A percentile compares a stretch with the other conserved stretches of the same genome.
Conservation (phyloP, 257 asterid species). For the Petrea volubilis region DNA sequence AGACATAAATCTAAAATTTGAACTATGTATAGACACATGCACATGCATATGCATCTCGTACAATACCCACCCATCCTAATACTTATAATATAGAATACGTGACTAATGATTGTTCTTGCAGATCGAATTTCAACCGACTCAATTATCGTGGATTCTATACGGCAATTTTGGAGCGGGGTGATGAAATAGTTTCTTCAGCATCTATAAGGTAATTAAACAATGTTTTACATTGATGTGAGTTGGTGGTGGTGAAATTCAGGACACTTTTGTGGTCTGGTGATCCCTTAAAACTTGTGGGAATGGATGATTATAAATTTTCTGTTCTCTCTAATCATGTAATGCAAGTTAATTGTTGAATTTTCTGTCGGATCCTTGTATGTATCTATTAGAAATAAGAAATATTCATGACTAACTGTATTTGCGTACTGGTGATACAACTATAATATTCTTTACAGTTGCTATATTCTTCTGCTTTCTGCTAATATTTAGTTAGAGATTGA, state of each 20-base stretch:
- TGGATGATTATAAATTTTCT: too few relatives aligned
- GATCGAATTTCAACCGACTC: slow-evolving; percentile 83
- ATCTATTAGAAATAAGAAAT: slow-evolving; percentile 10
- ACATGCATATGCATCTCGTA: not conserved
- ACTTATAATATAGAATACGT: slow-evolving; percentile 16
- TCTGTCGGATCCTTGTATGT: slow-evolving; percentile 2
- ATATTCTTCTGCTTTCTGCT: too few relatives aligned
- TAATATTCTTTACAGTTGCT: not conserved
- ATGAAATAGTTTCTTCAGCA: slow-evolving; percentile 82
- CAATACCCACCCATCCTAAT: not conserved
- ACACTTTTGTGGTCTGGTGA: slow-evolving; percentile 1
- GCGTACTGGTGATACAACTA: slow-evolving; percentile 6
- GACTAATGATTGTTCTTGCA: slow-evolving; percentile 29
- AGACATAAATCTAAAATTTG: not conserved
- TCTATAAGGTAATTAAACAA: slow-evolving; percentile 62
- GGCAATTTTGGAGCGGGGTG: slow-evolving; percentile 87
- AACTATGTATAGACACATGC: not conserved
- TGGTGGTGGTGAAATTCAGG: not conserved
- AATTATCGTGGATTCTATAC: slow-evolving; percentile 77
- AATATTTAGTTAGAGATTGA: too few relatives aligned
- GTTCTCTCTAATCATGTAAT: not conserved
- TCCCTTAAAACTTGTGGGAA: not conserved
- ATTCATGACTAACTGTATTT: slow-evolving; percentile 4
- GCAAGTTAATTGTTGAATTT: not conserved
- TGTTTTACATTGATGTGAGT: not conserved